Conservation (phyloP, 2,329 filamentous ascomycete genomes). For the Neonectria sp. region DNA sequence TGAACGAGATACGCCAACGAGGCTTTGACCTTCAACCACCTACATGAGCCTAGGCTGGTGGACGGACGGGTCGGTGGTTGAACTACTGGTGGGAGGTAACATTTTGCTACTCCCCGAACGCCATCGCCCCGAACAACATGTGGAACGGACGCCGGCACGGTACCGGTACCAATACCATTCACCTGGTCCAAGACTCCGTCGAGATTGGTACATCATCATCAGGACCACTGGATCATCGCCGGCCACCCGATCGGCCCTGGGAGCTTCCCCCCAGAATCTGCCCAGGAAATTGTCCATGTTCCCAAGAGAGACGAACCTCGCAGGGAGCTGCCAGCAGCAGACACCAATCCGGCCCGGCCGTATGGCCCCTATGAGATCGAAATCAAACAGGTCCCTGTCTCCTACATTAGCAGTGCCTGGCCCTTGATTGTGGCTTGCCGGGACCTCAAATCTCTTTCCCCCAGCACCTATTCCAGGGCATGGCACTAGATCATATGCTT, state of each 20-base stretch:
- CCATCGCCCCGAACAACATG: constrained; percentile 11
- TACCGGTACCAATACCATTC: constrained; percentile 3
- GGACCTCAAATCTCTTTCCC: constrained; percentile 23
- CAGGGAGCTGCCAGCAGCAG: constrained; percentile 19
- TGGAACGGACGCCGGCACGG: constrained; percentile 11
- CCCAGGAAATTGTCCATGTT: constrained; percentile 23
- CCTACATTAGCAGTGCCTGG: constrained; percentile 31
- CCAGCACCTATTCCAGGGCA: constrained; percentile 23
- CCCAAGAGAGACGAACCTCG: constrained; percentile 22
- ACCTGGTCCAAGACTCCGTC: not conserved
- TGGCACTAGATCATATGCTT: constrained; percentile 30
- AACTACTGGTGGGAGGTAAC: constrained; percentile 7
- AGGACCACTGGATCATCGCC: constrained; percentile 19
- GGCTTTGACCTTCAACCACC: constrained; percentile 1
- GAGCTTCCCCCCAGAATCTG: constrained; percentile 20
- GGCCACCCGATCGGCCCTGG: constrained; percentile 13
- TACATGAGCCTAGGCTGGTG: not conserved
- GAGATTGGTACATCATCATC: constrained; percentile 21
- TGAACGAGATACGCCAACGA: not conserved
- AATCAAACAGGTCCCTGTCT: constrained; percentile 36
- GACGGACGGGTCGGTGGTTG: constrained; percentile 8
- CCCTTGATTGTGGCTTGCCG: constrained; percentile 25
- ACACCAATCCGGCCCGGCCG: constrained; percentile 26
- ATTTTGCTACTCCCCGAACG: constrained; percentile 5
- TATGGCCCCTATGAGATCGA: constrained; percentile 28